phyloP scores from a whole-genome alignment of 306 rosid genomes.

The Mucuna pruriens region DNA sequence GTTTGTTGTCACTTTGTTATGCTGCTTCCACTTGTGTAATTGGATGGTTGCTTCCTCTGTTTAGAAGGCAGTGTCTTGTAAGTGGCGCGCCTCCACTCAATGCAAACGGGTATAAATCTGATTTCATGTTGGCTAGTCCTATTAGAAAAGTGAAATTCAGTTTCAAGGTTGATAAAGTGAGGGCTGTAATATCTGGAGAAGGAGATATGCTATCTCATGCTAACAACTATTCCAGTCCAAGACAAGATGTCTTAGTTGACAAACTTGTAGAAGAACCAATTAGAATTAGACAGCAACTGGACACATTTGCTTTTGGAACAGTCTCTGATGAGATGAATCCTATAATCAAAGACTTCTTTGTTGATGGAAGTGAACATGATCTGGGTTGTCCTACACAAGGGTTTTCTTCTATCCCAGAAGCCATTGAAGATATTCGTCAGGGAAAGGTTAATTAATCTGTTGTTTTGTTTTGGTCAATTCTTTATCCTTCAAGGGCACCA shows the following conservation, averaged over 20 bases:
- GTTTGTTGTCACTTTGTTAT: background rate
- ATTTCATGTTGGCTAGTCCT: constrained; percentile 1
- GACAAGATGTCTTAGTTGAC: background rate
- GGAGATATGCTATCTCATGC: constrained; percentile 49
- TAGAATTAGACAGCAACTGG: constrained; percentile 22
- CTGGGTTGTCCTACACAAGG: constrained; percentile 39
- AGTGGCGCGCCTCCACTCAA: background rate
- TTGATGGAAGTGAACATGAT: constrained; percentile 42
- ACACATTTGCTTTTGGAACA: constrained; percentile 45
- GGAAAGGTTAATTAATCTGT: constrained; percentile 44
- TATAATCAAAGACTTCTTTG: constrained; percentile 22
- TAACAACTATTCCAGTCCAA: background rate
- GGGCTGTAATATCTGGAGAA: constrained; percentile 46
- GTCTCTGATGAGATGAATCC: constrained; percentile 44
- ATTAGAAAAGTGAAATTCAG: constrained; percentile 33
- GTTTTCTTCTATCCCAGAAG: constrained; percentile 46
- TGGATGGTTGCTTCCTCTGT: constrained; percentile 8
- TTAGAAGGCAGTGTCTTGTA: constrained; percentile 7
- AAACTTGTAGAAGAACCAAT: background rate
- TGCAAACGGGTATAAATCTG: background rate
- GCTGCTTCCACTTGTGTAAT: background rate
- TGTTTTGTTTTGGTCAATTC: background rate
- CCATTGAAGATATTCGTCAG: constrained; percentile 46
- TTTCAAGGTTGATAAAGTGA: constrained; percentile 39
- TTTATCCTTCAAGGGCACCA: background rate